Evolutionary conservation across 495 filamentous ascomycete species (phyloP), one percentile per base, ranked within the genome.

Genomic region (Bryoglossum gracile): DNA sequence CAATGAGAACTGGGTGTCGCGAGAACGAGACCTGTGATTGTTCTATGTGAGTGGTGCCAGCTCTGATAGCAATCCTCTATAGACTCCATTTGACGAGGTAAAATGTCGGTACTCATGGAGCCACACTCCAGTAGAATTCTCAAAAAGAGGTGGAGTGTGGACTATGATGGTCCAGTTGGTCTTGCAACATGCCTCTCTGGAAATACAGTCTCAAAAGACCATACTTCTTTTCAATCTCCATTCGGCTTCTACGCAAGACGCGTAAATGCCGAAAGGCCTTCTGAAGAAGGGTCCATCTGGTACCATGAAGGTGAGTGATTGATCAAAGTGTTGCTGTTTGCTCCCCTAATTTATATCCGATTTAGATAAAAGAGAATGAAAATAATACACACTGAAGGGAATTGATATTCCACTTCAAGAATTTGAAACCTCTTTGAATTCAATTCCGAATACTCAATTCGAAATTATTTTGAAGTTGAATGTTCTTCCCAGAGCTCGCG

Each of bases 21-120:
- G n/a, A n/a, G n/a, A n/a, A n/a, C n/a, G n/a, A n/a, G n/a, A n/a
- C n/a, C n/a, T n/a, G n/a, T n/a, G n/a, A n/a, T n/a, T n/a, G n/a
- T n/a, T n/a, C n/a, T 32, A 8, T 8, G 28, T 32, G 6, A 32
- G 28, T 32, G 28, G n/a, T 32, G n/a, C 6, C 28, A 32, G 28
- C 28, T 8, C n/a, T 6, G 28, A 32, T 32, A 13, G n/a, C 28
- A 32, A 32, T 32, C 6, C 28, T 32, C n/a, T n/a, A n/a, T n/a
- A n/a, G n/a, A n/a, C n/a, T n/a, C n/a, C n/a, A n/a, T n/a, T n/a
- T n/a, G n/a, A n/a, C n/a, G n/a, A n/a, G n/a, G n/a, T n/a, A n/a
- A n/a, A n/a, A 69, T 76, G 72, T 76, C 57, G 72, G 71, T 73
- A 56, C 71, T 53, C 68, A 67, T 60, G 72, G 72, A 76, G 72